These are phyloP conservation scores for Parietaria judaica DNA, from an alignment of 306 rosid genomes.

Conservation along the genomic window DNA sequence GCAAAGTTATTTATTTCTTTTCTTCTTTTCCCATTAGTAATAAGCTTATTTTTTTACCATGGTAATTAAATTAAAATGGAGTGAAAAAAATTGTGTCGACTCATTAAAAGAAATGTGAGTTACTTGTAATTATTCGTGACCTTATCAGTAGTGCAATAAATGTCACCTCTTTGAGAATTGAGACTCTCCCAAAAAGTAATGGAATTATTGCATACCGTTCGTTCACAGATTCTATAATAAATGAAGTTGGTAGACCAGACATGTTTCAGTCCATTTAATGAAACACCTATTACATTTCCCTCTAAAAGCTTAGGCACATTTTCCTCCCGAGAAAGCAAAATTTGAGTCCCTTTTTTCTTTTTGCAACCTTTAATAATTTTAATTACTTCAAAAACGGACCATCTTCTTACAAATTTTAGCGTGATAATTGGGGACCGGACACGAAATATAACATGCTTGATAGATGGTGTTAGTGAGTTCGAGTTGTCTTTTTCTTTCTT, in stretches of 20 bases:
- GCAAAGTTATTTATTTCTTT: too few relatives aligned
- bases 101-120: neutral
- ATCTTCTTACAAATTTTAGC: too few relatives aligned
- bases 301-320: neutral
- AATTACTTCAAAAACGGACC: neutral
- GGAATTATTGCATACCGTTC: neutral
- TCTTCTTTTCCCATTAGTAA: constrained; percentile 15
- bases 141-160: neutral
- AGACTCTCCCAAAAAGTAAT: neutral
- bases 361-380: too few relatives aligned
- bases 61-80: neutral
- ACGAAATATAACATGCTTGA: too few relatives aligned
- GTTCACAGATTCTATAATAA: constrained; percentile 5
- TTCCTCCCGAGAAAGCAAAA: neutral
- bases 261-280: constrained; percentile 9
- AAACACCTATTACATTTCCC: constrained; percentile 3
- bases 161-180: constrained; percentile 4
- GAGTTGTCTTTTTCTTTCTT: too few relatives aligned
- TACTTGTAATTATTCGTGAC: neutral
- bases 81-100: neutral
- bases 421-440: too few relatives aligned
- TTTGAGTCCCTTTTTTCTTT: neutral
- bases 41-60: neutral
- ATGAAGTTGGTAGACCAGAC: constrained; percentile 4
- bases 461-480: too few relatives aligned